These are phyloP conservation scores for Colletotrichum spinosum DNA, from an alignment of 2,329 filamentous ascomycete species.

Conservation along the genomic window DNA sequence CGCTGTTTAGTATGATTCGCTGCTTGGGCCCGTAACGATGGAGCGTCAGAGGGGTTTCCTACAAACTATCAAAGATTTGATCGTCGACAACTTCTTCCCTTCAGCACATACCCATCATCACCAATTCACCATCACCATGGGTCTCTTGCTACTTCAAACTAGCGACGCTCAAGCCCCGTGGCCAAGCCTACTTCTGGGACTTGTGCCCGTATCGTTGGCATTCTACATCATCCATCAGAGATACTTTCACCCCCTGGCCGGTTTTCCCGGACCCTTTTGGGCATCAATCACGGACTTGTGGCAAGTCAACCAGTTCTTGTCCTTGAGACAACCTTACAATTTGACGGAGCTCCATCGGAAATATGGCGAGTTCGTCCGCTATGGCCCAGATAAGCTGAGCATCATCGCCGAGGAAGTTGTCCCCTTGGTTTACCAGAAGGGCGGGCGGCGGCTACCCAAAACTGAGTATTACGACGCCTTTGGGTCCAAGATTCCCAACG, in stretches of 20 bases:
- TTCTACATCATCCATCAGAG: conserved; percentile 20
- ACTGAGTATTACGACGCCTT: conserved; percentile 28
- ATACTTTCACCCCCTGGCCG: conserved; percentile 20
- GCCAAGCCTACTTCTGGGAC: too few species aligned
- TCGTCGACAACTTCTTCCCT: too few species aligned
- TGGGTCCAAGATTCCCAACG: conserved; percentile 14
- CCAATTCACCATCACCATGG: too few species aligned
- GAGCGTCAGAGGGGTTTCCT: too few species aligned
- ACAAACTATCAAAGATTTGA: too few species aligned
- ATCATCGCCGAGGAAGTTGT: conserved; percentile 30
- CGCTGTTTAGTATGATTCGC: too few species aligned
- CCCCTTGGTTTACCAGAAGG: conserved; percentile 25
- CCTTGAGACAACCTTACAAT: conserved; percentile 25
- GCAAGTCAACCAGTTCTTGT: conserved; percentile 27
- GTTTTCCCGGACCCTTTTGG: conserved; percentile 21
- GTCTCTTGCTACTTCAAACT: too few species aligned
- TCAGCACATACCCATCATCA: too few species aligned
- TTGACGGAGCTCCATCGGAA: conserved; percentile 14
- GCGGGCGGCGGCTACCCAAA: conserved; percentile 26
- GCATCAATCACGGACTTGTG: conserved; percentile 22
- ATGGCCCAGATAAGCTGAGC: conserved; percentile 25
- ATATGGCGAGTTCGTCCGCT: conserved; percentile 22
- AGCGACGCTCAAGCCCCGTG: too few species aligned
- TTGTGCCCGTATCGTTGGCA: background rate
- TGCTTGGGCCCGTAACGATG: too few species aligned